Conservation (phyloP, 2,329 filamentous ascomycete genomes). For the Talaromyces marneffei region DNA sequence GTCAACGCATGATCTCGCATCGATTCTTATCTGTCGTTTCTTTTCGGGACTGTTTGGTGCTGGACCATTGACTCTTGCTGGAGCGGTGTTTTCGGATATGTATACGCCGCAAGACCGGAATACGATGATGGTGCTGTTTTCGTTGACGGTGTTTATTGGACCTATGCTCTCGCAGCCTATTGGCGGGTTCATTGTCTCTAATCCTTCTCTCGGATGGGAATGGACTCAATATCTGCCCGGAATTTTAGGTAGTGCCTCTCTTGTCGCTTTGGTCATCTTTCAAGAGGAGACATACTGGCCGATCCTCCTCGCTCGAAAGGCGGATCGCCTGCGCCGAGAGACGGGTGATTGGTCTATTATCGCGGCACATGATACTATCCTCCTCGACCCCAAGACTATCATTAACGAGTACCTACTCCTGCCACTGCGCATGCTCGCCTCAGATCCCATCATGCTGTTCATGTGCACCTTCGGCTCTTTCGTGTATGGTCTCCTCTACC, state of each 20-base stretch:
- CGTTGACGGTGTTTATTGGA: constrained; percentile 41
- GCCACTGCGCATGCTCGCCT: constrained; percentile 50
- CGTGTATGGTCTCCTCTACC: constrained; percentile 45
- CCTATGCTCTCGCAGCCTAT: constrained; percentile 31
- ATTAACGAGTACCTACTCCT: constrained; percentile 40
- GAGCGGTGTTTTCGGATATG: constrained; percentile 64
- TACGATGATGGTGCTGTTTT: constrained; percentile 50
- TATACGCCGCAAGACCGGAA: constrained; percentile 54
- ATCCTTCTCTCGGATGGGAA: constrained; percentile 40
- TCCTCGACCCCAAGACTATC: constrained; percentile 29
- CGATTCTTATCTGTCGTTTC: constrained; percentile 58
- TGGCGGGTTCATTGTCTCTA: constrained; percentile 29
- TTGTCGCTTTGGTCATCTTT: constrained; percentile 34
- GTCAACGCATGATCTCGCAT: constrained; percentile 35
- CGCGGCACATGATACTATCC: constrained; percentile 31
- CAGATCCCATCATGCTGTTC: constrained; percentile 50
- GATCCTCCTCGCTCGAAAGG: constrained; percentile 37
- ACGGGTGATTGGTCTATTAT: constrained; percentile 36
- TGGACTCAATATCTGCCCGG: constrained; percentile 48
- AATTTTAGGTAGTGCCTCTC: constrained; percentile 33
- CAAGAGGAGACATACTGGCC: constrained; percentile 43
- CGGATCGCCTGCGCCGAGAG: constrained; percentile 34
- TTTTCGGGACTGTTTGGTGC: constrained; percentile 58
- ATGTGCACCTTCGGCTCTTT: constrained; percentile 45
- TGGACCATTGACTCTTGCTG: constrained; percentile 59